Base-by-base conservation (phyloP, 1,284 basidiomycete genomes). In the Heliocybe sulcata region DNA sequence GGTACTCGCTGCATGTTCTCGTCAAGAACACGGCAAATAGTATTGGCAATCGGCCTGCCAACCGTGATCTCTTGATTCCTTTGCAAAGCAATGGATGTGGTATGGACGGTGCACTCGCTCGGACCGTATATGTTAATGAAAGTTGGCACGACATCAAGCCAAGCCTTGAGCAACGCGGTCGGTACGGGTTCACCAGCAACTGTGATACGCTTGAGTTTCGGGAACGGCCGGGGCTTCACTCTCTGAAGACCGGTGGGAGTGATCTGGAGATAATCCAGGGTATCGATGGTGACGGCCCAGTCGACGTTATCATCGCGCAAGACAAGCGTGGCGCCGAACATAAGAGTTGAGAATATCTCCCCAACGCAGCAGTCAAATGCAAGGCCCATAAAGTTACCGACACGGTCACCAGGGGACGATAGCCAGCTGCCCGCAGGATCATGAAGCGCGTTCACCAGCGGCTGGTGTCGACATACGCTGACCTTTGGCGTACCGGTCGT, bases 31-130 rank as follows among this genome's bases (percentile, higher is more conserved):
- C 82, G 83, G 10, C 82, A 77, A 26, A 70, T 80, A 61, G 79
- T 83, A 62, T 84, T 84, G 3, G 80, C 80, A 1, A 76, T 79
- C 3, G 81, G 81, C 49, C 67, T 70, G n/a, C 80, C 81, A 47
- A 83, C 82, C 51, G 73, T 76, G 27, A 82, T 59, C 12, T 68
- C 63, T 22, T 69, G 61, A 12, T 75, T 76, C 16, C 72, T 65
- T 35, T 79, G 76, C 64, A 79, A 75, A 1, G 81, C 82, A 31
- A 12, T 12, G 29, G 29, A 31, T 6, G 6, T 31, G 12, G 29
- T 31, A 31, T 31, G 29, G 12, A 31, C 29, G 29, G 29, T 31
- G 12, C 29, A 31, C 29, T 31, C 29, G 29, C 29, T 31, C 6
- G 29, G 29, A 4, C 29, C 29, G 12, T 31, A 31, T 31, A 31